phyloP scores from a whole-genome alignment of 495 filamentous ascomycete genomes.

The Xylaria grammica region DNA sequence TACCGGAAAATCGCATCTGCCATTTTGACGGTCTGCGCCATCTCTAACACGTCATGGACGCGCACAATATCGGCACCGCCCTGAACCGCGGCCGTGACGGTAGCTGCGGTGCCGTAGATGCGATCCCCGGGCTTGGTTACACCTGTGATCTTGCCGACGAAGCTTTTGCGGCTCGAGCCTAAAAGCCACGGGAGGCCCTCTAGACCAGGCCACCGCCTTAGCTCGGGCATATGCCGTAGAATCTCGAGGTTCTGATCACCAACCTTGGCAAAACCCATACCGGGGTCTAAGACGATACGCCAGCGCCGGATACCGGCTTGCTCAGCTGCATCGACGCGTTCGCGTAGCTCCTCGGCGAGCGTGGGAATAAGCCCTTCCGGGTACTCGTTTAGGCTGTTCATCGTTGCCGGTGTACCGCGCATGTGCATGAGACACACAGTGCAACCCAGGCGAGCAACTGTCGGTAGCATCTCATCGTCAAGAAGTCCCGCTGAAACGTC shows the following conservation, averaged over 20 bases:
- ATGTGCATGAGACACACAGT: constrained; percentile 94
- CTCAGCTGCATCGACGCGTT: constrained; percentile 76
- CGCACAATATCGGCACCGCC: constrained; percentile 95
- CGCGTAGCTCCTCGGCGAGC: constrained; percentile 71
- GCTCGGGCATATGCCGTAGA: constrained; percentile 65
- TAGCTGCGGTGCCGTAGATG: constrained; percentile 85
- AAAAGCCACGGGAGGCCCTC: constrained; percentile 85
- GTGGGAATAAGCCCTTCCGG: constrained; percentile 73
- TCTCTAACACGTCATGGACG: constrained; percentile 92
- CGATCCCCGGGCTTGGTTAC: constrained; percentile 64
- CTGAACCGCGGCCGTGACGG: constrained; percentile 83
- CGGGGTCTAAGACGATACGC: constrained; percentile 94
- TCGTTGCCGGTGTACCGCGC: constrained; percentile 85
- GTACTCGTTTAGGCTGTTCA: constrained; percentile 73
- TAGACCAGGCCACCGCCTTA: constrained; percentile 68
- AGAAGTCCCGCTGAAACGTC: constrained; percentile 85
- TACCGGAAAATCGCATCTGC: constrained; percentile 86
- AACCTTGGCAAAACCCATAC: constrained; percentile 90
- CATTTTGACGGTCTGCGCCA: constrained; percentile 86
- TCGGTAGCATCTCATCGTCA: constrained; percentile 82
- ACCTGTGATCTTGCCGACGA: constrained; percentile 83
- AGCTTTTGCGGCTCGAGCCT: constrained; percentile 87
- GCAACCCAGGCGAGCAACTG: constrained; percentile 77
- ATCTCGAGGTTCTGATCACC: constrained; percentile 80
- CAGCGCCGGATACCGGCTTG: constrained; percentile 83